Conservation (phyloP, 371 early-diverging fungal genomes). For the Hamiltosporidium tvaerminnensis region DNA sequence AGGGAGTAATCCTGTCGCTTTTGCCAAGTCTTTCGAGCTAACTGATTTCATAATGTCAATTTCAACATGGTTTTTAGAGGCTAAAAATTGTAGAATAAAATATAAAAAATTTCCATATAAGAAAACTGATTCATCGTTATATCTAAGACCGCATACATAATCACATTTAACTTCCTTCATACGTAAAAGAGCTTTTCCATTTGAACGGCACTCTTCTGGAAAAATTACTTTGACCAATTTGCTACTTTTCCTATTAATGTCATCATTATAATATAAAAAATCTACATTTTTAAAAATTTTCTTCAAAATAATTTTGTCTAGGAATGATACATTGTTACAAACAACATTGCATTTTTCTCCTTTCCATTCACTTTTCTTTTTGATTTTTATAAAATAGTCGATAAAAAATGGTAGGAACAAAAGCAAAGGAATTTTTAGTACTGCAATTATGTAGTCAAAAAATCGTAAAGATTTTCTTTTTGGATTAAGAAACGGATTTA, state of each 20-base stretch:
- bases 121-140: conserved; percentile 29
- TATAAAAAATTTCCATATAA: conserved; percentile 22
- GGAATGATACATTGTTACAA: conserved; percentile 17
- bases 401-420: not conserved
- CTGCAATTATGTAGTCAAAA: not conserved
- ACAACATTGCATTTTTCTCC: not conserved
- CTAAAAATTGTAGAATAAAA: conserved; percentile 30
- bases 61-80: conserved; percentile 22
- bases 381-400: not conserved
- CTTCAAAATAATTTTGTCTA: conserved; percentile 30
- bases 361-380: not conserved
- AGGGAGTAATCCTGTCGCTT: not conserved
- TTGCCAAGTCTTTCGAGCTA: not conserved
- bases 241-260: not conserved
- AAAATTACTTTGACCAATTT: conserved; percentile 1
- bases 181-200: conserved; percentile 30
- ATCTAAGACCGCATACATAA: conserved; percentile 32
- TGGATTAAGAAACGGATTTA: conserved; percentile 41
- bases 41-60: conserved; percentile 9
- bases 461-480: conserved; percentile 2
- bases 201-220: conserved; percentile 14
- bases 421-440: no score
- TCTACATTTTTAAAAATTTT: not conserved
- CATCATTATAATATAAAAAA: not conserved
- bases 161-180: conserved; percentile 11